Conservation (phyloP, 2,329 filamentous ascomycete species). For the Aschersonia sp. region DNA sequence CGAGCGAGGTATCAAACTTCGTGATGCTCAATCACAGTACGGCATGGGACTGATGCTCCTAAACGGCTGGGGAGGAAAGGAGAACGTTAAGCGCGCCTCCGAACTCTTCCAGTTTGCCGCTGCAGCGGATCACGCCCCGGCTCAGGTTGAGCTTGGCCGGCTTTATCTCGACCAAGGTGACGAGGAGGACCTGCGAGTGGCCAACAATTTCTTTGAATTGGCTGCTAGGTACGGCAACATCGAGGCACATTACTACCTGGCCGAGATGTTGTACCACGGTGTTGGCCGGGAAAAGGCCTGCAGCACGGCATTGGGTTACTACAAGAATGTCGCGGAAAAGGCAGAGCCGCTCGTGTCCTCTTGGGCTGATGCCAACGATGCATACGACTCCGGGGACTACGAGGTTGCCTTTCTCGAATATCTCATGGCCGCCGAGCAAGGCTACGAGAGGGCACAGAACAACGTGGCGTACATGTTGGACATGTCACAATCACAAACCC, state of each 20-base stretch:
- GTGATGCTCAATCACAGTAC: slow-evolving; percentile 74
- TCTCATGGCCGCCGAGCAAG: slow-evolving; percentile 82
- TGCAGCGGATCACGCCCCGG: slow-evolving; percentile 65
- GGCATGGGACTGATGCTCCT: slow-evolving; percentile 73
- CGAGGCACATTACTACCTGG: slow-evolving; percentile 84
- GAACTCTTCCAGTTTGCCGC: slow-evolving; percentile 66
- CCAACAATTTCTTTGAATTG: slow-evolving; percentile 76
- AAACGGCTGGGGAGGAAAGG: slow-evolving; percentile 55
- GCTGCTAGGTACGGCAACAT: slow-evolving; percentile 72
- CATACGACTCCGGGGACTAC: slow-evolving; percentile 63
- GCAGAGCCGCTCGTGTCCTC: slow-evolving; percentile 61
- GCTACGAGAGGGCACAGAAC: slow-evolving; percentile 77
- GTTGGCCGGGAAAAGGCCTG: slow-evolving; percentile 71
- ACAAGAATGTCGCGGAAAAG: slow-evolving; percentile 64
- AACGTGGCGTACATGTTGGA: slow-evolving; percentile 84
- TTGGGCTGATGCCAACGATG: slow-evolving; percentile 69
- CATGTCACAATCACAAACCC: slow-evolving; percentile 40
- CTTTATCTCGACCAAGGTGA: slow-evolving; percentile 75
- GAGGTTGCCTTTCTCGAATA: slow-evolving; percentile 70
- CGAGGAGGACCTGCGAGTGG: slow-evolving; percentile 54
- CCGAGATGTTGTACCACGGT: slow-evolving; percentile 70
- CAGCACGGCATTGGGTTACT: slow-evolving; percentile 62
- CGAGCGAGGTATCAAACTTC: slow-evolving; percentile 57
- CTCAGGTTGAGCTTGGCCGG: slow-evolving; percentile 70
- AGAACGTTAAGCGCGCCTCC: slow-evolving; percentile 57